Percentiles rank a stretch among this genome's conserved stretches.
Evolutionary conservation across 257 asterid species (phyloP).

Genomic region (Solanum ahanhuiri): DNA sequence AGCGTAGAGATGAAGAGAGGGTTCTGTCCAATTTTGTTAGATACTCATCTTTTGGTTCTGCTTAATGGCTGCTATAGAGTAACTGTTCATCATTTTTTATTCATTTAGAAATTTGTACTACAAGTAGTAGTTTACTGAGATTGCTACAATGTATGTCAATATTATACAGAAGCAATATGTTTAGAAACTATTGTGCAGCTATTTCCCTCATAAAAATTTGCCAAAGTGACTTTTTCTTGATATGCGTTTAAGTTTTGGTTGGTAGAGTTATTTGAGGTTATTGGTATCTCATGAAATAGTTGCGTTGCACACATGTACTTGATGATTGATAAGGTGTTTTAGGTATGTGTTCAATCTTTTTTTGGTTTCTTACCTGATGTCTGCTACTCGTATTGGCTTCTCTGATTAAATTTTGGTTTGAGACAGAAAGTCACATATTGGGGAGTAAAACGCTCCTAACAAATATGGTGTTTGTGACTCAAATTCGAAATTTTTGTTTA

Average conservation of each 20-base stretch:
- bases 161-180: not conserved
- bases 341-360: not conserved
- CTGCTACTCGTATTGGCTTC: not conserved
- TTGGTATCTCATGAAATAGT: not conserved
- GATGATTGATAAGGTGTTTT: not conserved
- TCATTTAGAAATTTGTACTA: not conserved
- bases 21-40: not conserved
- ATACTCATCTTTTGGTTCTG: not conserved
- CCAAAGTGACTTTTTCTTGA: not conserved
- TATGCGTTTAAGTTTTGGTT: not conserved
- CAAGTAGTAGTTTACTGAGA: not conserved
- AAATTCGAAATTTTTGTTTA: fast-evolving
- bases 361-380: not conserved
- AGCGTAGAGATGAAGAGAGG: not conserved
- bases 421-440: not conserved
- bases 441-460: not conserved
- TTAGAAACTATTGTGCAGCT: not conserved
- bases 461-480: fast-evolving
- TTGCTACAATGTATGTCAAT: not conserved
- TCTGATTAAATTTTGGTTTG: not conserved
- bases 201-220: not conserved
- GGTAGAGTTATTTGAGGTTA: not conserved
- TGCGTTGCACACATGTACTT: not conserved
- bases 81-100: not conserved
- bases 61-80: not conserved